Evolutionary conservation across 176 grass and related monocot species (phyloP), one percentile per base, ranked within the genome.

Genomic region (Alloteropsis semialata): DNA sequence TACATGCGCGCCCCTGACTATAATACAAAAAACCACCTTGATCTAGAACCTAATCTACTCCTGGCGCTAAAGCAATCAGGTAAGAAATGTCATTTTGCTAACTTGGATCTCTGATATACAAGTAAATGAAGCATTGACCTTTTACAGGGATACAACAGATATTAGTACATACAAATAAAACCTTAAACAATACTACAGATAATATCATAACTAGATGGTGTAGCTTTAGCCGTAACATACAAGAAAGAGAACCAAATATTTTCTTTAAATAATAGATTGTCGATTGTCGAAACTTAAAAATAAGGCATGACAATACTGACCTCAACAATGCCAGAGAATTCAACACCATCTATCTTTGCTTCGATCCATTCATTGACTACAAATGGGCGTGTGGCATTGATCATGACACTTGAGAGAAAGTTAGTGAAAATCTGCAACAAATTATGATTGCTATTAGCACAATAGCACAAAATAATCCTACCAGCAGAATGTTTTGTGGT

Each of bases 391-490:
- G 93, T 99, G 7, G 96, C 96, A 87, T 96, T 94, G 72, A 96
- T 99, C 96, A 96, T 99, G 50, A 96, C 82, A 99, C 96, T 93
- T 15, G 93, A 96, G 55, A 99, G 91, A 77, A 99, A 99, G 68
- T 99, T 99, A 14, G 93, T 99, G 56, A 99, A 99, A 79, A 99
- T 99, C 96, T 96, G 85, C 66, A 80, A 38, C 9, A 32, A 22
- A 87, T 43, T 67, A 62, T 59, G 16, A 84, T 44, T 69, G 19
- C 5, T 75, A 69, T 80, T 46, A 91, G 42, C 49, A 61, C 32
- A 17, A 65, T 38, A 41, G 22, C 22, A 63, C 42, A 84, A 75
- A 61, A 55, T 65, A 56, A 67, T 69, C 42, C 57, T 78, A 69
- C 5, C 65, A 82, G 36, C 46, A 65, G 63, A 37, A 42, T 17